Percentiles rank a stretch among this genome's conserved stretches.
Conservation (phyloP, 2,329 filamentous ascomycete genomes). For the Cytospora paraplurivora region DNA sequence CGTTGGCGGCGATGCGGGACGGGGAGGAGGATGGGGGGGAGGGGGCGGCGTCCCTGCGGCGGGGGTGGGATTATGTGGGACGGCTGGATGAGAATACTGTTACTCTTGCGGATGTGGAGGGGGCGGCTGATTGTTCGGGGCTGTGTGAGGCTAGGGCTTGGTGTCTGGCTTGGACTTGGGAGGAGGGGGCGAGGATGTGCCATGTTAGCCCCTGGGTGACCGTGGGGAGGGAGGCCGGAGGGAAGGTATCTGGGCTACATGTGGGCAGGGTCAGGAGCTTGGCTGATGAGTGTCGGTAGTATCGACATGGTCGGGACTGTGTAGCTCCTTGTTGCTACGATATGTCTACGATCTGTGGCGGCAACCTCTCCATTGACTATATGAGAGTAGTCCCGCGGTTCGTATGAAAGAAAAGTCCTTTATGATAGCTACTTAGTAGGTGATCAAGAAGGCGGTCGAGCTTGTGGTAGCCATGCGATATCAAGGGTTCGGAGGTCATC, state of each 20-base stretch:
- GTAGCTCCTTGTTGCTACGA: background rate
- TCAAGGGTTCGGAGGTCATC: background rate
- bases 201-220: constrained; percentile 53
- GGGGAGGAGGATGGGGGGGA: constrained; percentile 34
- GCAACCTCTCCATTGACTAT: background rate
- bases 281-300: constrained; percentile 19
- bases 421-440: too few species aligned
- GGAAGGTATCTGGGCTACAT: constrained; percentile 44
- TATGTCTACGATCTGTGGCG: background rate
- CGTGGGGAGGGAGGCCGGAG: constrained; percentile 42
- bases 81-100: constrained; percentile 46
- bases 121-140: constrained; percentile 46
- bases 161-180: constrained; percentile 57
- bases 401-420: background rate
- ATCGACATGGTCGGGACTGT: background rate
- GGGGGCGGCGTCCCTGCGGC: constrained; percentile 39
- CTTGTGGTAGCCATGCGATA: background rate
- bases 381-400: background rate
- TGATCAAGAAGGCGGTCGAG: too few species aligned
- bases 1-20: background rate
- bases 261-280: constrained; percentile 24
- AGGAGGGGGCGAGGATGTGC: constrained; percentile 44
- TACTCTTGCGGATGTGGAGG: constrained; percentile 41
- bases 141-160: constrained; percentile 40
- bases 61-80: constrained; percentile 54